Conservation (phyloP, 1,284 basidiomycete genomes). For the Pyrrhoderma noxium region DNA sequence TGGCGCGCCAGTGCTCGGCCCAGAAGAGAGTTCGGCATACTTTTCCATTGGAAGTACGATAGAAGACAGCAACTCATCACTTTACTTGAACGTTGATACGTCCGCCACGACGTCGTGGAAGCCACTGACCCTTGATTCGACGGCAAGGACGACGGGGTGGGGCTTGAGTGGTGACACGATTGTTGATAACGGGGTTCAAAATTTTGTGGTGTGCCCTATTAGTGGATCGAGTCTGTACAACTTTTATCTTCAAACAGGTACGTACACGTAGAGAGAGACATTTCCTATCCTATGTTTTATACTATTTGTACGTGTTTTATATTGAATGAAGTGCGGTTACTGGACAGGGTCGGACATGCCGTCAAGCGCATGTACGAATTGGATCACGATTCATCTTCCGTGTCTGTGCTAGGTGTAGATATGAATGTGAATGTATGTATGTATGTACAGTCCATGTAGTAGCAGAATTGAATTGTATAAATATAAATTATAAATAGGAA, state of each 20-base stretch:
- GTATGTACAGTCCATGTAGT: too few relatives aligned
- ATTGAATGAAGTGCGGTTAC: too few relatives aligned
- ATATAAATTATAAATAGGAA: too few relatives aligned
- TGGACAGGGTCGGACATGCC: conserved; percentile 38
- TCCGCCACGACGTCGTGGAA: conserved; percentile 42
- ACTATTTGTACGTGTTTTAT: too few relatives aligned
- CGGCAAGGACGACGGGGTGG: conserved; percentile 48
- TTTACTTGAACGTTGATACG: conserved; percentile 43
- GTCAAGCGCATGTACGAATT: conserved; percentile 29
- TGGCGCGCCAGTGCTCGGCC: conserved; percentile 44
- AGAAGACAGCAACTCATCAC: conserved; percentile 33
- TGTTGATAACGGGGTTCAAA: conserved; percentile 44
- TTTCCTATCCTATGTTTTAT: too few relatives aligned
- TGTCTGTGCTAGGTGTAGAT: conserved; percentile 16
- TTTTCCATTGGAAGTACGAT: conserved; percentile 46
- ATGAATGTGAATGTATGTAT: too few relatives aligned
- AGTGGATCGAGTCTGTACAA: conserved; percentile 35
- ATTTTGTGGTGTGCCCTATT: conserved; percentile 49
- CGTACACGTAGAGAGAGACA: not conserved
- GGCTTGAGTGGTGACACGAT: conserved; percentile 54
- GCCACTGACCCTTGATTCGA: conserved; percentile 38
- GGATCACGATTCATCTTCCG: conserved; percentile 32
- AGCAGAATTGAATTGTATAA: too few relatives aligned
- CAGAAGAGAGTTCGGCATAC: conserved; percentile 42
- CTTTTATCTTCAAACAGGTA: conserved; percentile 42